Conservation (phyloP, 805 yeast species). For the Lipomyces kockii region DNA sequence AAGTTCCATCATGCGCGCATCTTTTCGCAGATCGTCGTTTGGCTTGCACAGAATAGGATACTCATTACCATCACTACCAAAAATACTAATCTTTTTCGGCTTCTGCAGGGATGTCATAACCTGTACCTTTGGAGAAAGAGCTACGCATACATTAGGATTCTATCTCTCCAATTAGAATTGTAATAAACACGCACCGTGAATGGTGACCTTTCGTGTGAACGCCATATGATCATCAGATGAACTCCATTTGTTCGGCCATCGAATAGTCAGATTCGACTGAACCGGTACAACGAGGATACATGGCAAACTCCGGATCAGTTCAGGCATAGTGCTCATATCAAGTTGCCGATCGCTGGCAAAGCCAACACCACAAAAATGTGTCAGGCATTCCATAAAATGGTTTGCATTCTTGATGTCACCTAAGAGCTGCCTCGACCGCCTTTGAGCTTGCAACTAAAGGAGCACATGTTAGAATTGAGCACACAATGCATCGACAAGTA, state of each 20-base stretch:
- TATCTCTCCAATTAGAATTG: not conserved
- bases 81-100: slow-evolving; percentile 75
- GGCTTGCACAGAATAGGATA: slow-evolving; percentile 83
- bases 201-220: slow-evolving; percentile 43
- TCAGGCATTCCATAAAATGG: slow-evolving; percentile 15
- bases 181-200: not conserved
- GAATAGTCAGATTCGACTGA: slow-evolving; percentile 61
- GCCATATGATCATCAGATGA: slow-evolving; percentile 52
- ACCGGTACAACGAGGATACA: slow-evolving; percentile 23
- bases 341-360: slow-evolving; percentile 3
- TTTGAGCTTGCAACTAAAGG: not conserved
- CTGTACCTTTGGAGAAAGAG: slow-evolving; percentile 51
- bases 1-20: slow-evolving; percentile 90
- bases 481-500: not conserved
- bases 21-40: slow-evolving; percentile 91
- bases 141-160: slow-evolving; percentile 52
- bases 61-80: slow-evolving; percentile 76
- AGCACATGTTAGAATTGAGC: not conserved
- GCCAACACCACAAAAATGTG: slow-evolving; percentile 12
- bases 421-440: not conserved
- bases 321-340: not conserved
- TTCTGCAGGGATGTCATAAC: slow-evolving; percentile 82
- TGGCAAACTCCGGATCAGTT: slow-evolving; percentile 9
- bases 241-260: slow-evolving; percentile 59
- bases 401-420: slow-evolving; percentile 12